Percentiles rank a stretch among this genome's conserved stretches.
Evolutionary conservation across 2,329 filamentous ascomycete genomes (phyloP).

Genomic region (Fusarium buxicola): DNA sequence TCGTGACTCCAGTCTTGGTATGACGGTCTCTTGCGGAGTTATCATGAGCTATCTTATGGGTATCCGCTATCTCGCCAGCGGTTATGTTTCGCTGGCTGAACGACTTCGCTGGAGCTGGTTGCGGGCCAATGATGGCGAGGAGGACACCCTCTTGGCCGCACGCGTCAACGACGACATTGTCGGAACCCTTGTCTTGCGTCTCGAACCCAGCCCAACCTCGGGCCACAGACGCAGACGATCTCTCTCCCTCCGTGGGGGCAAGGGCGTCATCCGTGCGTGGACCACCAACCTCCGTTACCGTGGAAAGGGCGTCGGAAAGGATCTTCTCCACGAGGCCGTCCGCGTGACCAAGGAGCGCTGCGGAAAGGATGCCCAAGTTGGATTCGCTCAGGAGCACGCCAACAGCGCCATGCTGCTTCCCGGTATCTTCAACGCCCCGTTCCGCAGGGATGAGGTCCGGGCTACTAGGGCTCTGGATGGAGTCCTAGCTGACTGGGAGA

Average conservation of each 20-base stretch:
- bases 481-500: conserved; percentile 63
- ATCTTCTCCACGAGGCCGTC: conserved; percentile 79
- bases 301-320: conserved; percentile 76
- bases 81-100: conserved; percentile 74
- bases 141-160: conserved; percentile 73
- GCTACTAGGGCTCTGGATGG: conserved; percentile 66
- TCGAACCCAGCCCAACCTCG: conserved; percentile 59
- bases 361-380: conserved; percentile 73
- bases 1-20: conserved; percentile 64
- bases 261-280: conserved; percentile 83
- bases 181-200: conserved; percentile 75
- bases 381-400: conserved; percentile 82
- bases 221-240: conserved; percentile 51
- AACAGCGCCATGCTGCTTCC: conserved; percentile 75
- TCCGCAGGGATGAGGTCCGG: conserved; percentile 68
- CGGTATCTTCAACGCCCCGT: conserved; percentile 69
- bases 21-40: conserved; percentile 70
- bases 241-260: conserved; percentile 65
- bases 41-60: conserved; percentile 72
- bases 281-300: conserved; percentile 79
- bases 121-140: conserved; percentile 53
- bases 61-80: conserved; percentile 69
- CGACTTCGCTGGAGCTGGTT: conserved; percentile 72
- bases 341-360: conserved; percentile 74
- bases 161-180: conserved; percentile 76